phyloP scores from a whole-genome alignment of 1,284 basidiomycete species.

The Microbotryum silenes-acaulis region DNA sequence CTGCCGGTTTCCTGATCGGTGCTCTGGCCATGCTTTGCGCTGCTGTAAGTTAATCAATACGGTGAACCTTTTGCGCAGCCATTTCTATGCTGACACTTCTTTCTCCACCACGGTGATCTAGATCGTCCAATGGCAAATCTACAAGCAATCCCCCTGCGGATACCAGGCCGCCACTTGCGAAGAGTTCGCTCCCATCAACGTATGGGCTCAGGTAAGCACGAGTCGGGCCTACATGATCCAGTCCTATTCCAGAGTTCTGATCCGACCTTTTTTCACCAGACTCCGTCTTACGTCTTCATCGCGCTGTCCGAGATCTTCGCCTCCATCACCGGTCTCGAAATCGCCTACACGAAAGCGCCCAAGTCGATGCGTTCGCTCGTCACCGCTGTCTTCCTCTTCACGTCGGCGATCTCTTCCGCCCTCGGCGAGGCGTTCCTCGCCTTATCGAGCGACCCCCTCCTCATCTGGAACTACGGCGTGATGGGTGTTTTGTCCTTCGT shows the following conservation, averaged over 20 bases:
- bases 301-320: constrained; percentile 62
- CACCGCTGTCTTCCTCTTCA: constrained; percentile 32
- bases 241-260: constrained; percentile 32
- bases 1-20: constrained; percentile 58
- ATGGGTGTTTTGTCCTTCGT: constrained; percentile 49
- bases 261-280: constrained; percentile 14
- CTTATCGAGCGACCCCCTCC: constrained; percentile 47
- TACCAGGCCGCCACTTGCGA: constrained; percentile 49
- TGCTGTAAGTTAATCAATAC: constrained; percentile 35
- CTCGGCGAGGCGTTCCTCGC: constrained; percentile 53
- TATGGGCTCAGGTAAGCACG: constrained; percentile 51
- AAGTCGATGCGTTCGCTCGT: constrained; percentile 43
- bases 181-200: constrained; percentile 53
- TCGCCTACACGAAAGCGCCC: constrained; percentile 70
- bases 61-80: too few relatives aligned
- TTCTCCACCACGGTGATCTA: not conserved
- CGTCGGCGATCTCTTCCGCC: constrained; percentile 43
- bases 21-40: constrained; percentile 55
- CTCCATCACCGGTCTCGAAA: constrained; percentile 69
- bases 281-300: constrained; percentile 35
- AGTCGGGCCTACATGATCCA: constrained; percentile 60
- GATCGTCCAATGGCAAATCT: constrained; percentile 28
- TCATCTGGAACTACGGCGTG: constrained; percentile 39
- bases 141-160: constrained; percentile 52
- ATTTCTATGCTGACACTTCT: too few relatives aligned